Evolutionary conservation across 768 basidiomycete genomes (phyloP), one percentile per base, ranked within the genome.

Genomic region (Pholiota molesta): DNA sequence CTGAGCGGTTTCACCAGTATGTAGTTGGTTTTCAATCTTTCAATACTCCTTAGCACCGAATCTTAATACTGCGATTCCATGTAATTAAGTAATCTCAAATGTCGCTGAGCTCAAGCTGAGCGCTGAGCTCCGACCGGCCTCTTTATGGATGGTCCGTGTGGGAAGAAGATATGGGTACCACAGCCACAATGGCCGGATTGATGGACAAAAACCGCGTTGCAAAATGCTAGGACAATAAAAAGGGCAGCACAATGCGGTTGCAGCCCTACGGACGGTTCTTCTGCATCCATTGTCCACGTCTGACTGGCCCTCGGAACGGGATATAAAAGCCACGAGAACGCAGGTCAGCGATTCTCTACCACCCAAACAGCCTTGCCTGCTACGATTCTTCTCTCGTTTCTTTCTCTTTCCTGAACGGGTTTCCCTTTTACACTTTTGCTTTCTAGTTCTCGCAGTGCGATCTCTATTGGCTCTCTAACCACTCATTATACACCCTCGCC

Each of bases 211-310:
- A 31, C 42, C 56, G 17, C 56, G 44, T 57, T 57, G 56, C 56
- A 57, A 57, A 29, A 42, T 29, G 28, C 37, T 14, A 14, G 44
- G 45, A 57, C 56, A 57, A 57, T 57, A 57, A 57, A 57, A 47
- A 51, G 85, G 73, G 37, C 44, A 45, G 56, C 56, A 57, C 56
- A 56, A 57, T 57, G 56, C 56, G 44, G 28, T 44, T 26, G 40
- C 28, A 13, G 19, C 42, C 42, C 16, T 44, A 31, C 44, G 56
- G 42, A 55, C 31, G 33, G 28, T 40, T 26, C 40, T 19, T 40
- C 44, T 31, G 17, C 26, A 45, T 14, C n/a, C 29, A 19, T 47
- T 57, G 56, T 31, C 19, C 28, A 29, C 21, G 14, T 33, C 28
- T 52, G 9, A 17, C 3, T 35, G 52, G 44, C 21, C 52, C 17